Base-by-base conservation (phyloP, 257 asterid genomes). In the Cinchona pubescens region DNA sequence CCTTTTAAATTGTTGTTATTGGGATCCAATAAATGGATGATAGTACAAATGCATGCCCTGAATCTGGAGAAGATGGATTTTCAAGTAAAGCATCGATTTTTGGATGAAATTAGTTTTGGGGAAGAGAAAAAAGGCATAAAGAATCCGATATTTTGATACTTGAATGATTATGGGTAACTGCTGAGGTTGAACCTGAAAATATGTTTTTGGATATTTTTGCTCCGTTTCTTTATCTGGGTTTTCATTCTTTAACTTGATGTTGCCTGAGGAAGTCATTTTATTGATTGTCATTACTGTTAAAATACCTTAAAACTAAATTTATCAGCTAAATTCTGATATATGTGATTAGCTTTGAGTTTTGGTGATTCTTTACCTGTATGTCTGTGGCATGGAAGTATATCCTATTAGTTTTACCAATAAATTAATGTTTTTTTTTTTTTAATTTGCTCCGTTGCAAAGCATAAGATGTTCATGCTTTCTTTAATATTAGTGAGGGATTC, bases 11-110 rank as follows among this genome's bases (percentile, higher is more conserved):
- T 1, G 30, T 32, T 7, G 3, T 14, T 15, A 21, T 4, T 61
- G 40, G 68, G 77, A 72, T 78, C 81, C 68, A 58, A 4, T 78
- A 2, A 23, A 1, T 37, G 32, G 43, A 59, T 13, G n/a, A 34
- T 78, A 51, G 64, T 27, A n/a, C 18, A 69, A 70, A 48, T 48
- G 56, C 29, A 48, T 7, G 45, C 15, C 2, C 16, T 42, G 48
- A 68, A 55, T 63, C 34, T 73, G 68, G 21, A 19, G 46, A 38
- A 11, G 70, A 30, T 45, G 29, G 48, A 73, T 73, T 29, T 59
- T 72, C 40, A 8, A 14, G 75, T 35, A 56, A 12, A 38, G 29
- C 23, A 18, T 60, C 21, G 65, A 58, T 32, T 60, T 72, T 59
- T 15, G 70, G 27, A 32, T 76, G 75, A 21, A 12, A 5, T 60